Evolutionary conservation across 441 rosid genomes (phyloP).

Genomic region (Kokia cookei): DNA sequence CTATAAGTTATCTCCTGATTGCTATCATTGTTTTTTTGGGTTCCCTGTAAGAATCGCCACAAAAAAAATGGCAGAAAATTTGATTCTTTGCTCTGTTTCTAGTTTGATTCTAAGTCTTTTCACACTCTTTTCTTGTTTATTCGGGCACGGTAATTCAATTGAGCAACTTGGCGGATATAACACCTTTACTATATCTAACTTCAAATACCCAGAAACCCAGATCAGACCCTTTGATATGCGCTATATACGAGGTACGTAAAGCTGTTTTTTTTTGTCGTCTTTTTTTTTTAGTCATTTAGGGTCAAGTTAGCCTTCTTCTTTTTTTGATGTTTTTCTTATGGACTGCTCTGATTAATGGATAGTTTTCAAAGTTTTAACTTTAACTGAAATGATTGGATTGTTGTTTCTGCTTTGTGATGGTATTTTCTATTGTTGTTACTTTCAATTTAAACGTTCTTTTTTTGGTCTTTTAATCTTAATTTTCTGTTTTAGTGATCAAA

Average conservation of each 20-base stretch:
- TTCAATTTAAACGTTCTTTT: background rate
- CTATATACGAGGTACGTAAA: conserved; percentile 67
- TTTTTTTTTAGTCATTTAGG: background rate
- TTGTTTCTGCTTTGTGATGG: background rate
- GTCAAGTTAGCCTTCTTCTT: background rate
- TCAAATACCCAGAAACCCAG: conserved; percentile 63
- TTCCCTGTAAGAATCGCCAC: background rate
- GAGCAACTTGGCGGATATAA: conserved; percentile 24
- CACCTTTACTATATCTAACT: conserved; percentile 62
- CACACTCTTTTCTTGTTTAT: conserved; percentile 26
- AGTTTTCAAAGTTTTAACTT: conserved; percentile 2
- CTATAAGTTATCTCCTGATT: background rate
- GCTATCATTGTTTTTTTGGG: background rate
- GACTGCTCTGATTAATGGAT: background rate
- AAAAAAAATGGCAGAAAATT: conserved; percentile 21
- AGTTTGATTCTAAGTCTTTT: conserved; percentile 18
- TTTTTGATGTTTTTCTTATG: background rate
- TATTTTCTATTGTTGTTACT: background rate
- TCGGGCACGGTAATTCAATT: conserved; percentile 21
- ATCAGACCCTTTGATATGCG: conserved; percentile 70
- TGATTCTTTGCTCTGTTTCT: conserved; percentile 21
- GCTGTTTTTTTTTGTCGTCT: background rate
- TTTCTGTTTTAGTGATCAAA: background rate
- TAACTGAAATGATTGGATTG: background rate
- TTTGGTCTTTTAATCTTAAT: background rate